Evolutionary conservation across 257 asterid species (phyloP).

Genomic region (Lithospermum erythrorhizon): DNA sequence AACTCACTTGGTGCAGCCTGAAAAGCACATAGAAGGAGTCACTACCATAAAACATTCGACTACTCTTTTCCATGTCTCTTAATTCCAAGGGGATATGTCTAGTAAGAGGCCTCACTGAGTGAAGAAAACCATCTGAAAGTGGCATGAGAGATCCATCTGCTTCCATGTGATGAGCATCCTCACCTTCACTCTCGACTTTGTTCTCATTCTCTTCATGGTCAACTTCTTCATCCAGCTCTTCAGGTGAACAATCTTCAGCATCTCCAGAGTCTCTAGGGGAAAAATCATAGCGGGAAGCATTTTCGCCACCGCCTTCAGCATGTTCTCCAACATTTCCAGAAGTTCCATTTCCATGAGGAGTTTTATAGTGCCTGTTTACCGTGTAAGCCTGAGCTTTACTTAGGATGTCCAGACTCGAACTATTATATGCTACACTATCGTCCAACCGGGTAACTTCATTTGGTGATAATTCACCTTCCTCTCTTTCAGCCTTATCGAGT

Average conservation of each 20-base stretch:
- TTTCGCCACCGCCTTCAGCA: conserved; percentile 56
- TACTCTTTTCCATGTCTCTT: conserved; percentile 33
- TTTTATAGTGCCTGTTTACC: conserved; percentile 21
- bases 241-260: conserved; percentile 59
- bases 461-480: conserved; percentile 76
- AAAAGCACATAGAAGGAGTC: conserved; percentile 75
- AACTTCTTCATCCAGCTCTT: conserved; percentile 54
- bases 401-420: conserved; percentile 21
- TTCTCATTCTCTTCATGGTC: conserved; percentile 40
- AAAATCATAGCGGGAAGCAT: conserved; percentile 60
- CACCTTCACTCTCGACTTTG: conserved; percentile 78
- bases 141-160: conserved; percentile 26
- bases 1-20: conserved; percentile 77
- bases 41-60: conserved; percentile 62
- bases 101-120: conserved; percentile 51
- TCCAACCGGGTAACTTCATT: conserved; percentile 40
- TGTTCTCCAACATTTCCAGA: conserved; percentile 31
- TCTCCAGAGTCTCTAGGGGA: conserved; percentile 73
- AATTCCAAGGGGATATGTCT: conserved; percentile 26
- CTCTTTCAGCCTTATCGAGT: conserved; percentile 37
- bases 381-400: conserved; percentile 23
- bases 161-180: conserved; percentile 55
- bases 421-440: conserved; percentile 19
- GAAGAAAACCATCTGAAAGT: conserved; percentile 36
- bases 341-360: conserved; percentile 19